A percentile compares a stretch with the other conserved stretches of the same genome.
Conservation (phyloP, 805 yeast species). For the Saccharomycopsis fermentans region DNA sequence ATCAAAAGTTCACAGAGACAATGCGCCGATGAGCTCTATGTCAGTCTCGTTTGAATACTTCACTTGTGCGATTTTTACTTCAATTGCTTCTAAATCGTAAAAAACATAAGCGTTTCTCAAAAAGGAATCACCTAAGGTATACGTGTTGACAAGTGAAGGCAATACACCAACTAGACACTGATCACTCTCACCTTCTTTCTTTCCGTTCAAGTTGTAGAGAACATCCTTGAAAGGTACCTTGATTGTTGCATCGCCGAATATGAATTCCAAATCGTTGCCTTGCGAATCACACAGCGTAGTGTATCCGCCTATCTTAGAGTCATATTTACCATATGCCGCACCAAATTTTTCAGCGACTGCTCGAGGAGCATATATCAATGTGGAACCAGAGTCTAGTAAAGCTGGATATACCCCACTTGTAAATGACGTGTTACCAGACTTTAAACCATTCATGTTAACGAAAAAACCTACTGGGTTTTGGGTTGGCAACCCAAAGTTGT, state of each 20-base stretch:
- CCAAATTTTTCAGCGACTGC: constrained; percentile 21
- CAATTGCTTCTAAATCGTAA: constrained; percentile 47
- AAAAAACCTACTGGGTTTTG: constrained; percentile 41
- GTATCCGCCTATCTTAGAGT: not conserved
- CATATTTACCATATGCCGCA: constrained; percentile 4
- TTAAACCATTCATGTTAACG: constrained; percentile 22
- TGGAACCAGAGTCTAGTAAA: constrained; percentile 46
- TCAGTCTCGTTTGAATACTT: constrained; percentile 21
- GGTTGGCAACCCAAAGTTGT: constrained; percentile 24
- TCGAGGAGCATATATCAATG: constrained; percentile 39
- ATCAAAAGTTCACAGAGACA: constrained; percentile 2
- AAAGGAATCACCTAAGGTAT: constrained; percentile 46
- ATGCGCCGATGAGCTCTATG: constrained; percentile 27
- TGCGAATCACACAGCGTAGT: constrained; percentile 1
- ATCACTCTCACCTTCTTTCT: constrained; percentile 13
- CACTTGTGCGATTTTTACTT: constrained; percentile 49
- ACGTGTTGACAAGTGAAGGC: constrained; percentile 10
- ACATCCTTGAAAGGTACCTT: constrained; percentile 24
- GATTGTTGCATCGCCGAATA: constrained; percentile 6
- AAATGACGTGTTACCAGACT: constrained; percentile 21
- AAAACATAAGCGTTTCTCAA: constrained; percentile 52
- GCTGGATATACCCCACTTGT: constrained; percentile 25
- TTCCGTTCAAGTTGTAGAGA: constrained; percentile 18
- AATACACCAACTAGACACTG: constrained; percentile 38
- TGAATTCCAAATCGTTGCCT: constrained; percentile 7